Evolutionary conservation across 2,329 filamentous ascomycete species (phyloP), one percentile per base, ranked within the genome.

Genomic region (Purpureocillium takamizusanense): DNA sequence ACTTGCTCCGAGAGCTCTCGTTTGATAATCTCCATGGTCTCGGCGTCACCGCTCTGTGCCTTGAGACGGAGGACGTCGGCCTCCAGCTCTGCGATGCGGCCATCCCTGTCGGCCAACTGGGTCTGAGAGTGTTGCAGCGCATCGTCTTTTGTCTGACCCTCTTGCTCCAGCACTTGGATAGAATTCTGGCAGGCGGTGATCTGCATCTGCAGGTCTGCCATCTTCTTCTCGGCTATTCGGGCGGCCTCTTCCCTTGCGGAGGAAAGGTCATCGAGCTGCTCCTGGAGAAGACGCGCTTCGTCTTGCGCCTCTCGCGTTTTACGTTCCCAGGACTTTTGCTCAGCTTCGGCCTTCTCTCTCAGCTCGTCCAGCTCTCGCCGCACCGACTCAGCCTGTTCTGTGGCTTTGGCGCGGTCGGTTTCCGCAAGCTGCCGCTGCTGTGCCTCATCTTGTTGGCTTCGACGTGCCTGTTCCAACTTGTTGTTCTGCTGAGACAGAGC

Each of bases 1-100:
- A 98, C 85, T 55, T 97, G 92, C 46, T 95, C 89, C 0, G 84
- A 82, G 4, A 98, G 72, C 61, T 98, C 89, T 47, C 81, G 77
- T 56, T 90, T 86, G 50, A 98, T 84, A 27, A 95, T 78, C 5
- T 74, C 77, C 52, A 97, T 73, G 1, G 86, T 92, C 48, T 95
- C 89, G 0, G 80, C 78, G 56, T 95, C 90, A 9, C 84, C 87
- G 2, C 85, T 85, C 51, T 92, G 85, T 0, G 89, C 86, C 55
- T 90, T 95, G 5, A 95, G 65, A 25, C 82, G 75, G 38, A 95
- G 63, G 8, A 95, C 77, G 38, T 97, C 86, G 0, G 84, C 80
- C 61, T 97, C 89, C 9, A 97, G 63, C 11, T 77, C 66, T 0
- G 82, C 86, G 31, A 83, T 73, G n/a, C 81, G 71, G 2, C 67